Conservation (phyloP, 257 asterid genomes). For the Cinchona pubescens region DNA sequence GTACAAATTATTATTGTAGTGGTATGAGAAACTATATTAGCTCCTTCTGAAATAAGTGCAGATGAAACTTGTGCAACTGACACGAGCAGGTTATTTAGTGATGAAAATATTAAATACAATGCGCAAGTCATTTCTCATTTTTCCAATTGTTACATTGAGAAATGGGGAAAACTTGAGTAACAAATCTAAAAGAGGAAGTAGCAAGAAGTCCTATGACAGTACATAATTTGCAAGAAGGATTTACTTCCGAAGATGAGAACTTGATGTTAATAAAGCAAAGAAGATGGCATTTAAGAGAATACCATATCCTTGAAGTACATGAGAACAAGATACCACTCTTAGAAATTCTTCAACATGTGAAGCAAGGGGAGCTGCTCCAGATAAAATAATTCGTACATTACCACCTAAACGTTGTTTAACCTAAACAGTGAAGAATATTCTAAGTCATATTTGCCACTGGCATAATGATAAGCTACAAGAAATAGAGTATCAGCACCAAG, state of each 20-base stretch:
- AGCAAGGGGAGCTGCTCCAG: slow-evolving; percentile 99
- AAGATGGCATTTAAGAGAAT: slow-evolving; percentile 18
- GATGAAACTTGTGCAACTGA: not conserved
- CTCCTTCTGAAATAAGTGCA: not conserved
- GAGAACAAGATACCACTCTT: slow-evolving; percentile 73
- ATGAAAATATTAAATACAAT: not conserved
- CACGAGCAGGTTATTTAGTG: not conserved
- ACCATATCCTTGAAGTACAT: slow-evolving; percentile 98
- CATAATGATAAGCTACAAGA: not conserved
- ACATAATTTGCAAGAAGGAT: not conserved
- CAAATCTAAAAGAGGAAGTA: not conserved
- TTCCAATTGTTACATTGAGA: not conserved
- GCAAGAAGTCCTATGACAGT: not conserved
- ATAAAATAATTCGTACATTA: slow-evolving; percentile 74
- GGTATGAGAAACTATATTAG: not conserved
- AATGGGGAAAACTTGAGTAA: not conserved
- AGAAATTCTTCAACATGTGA: slow-evolving; percentile 85
- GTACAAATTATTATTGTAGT: not conserved
- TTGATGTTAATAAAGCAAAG: not conserved
- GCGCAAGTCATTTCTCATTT: not conserved
- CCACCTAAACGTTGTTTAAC: slow-evolving; percentile 95
- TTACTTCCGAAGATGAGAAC: not conserved
- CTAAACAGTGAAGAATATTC: slow-evolving; percentile 27
- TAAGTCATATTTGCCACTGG: not conserved
- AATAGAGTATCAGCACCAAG: not conserved